Base-by-base conservation (phyloP, 192 early-diverging fungal genomes). In the Backusella sp. region DNA sequence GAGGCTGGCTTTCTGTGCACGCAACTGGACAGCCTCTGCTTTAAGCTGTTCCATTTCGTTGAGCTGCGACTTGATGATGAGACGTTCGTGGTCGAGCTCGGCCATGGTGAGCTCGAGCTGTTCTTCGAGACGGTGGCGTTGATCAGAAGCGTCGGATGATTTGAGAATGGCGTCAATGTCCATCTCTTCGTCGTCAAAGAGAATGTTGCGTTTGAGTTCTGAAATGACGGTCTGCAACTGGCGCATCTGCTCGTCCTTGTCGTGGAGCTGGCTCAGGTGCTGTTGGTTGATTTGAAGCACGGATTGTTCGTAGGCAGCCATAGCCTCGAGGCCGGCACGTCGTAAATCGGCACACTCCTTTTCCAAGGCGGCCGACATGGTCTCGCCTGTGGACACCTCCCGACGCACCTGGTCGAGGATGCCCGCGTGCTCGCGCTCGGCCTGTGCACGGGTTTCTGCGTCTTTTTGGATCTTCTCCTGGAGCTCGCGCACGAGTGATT, bases 271-370 rank as follows among this genome's bases (percentile, higher is more conserved):
- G 3, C 59, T 71, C 5, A 67, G 42, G 21, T 81, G 41, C 30
- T 87, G 70, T 9, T 78, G 68, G 67, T 84, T 82, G 4, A 84
- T 41, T 32, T 85, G 80, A 0, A 80, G 44, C 4, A 85, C 73
- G 0, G 80, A 84, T 6, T 71, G 59, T 53, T 86, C 83, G 36
- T 82, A 86, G 8, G 79, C 85, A 53, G 77, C 73, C 23, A 86
- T 79, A 1, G 85, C 76, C 26, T 86, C 85, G 30, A 82, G 34
- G 1, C 83, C 81, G 53, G 78, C 77, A 30, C 74, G 80, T 65
- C 81, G 76, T 36, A 86, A 46, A 15, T 80, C 78, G 42, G 80
- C 83, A 44, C 76, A 73, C 28, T 86, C 83, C 5, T 74, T 71
- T 42, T 84, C 80, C 1, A 86, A 53, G 0, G 79, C 30, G 19